Evolutionary conservation across 352 stramenopile species (phyloP).

Genomic region (Nannochloropsis limnetica): DNA sequence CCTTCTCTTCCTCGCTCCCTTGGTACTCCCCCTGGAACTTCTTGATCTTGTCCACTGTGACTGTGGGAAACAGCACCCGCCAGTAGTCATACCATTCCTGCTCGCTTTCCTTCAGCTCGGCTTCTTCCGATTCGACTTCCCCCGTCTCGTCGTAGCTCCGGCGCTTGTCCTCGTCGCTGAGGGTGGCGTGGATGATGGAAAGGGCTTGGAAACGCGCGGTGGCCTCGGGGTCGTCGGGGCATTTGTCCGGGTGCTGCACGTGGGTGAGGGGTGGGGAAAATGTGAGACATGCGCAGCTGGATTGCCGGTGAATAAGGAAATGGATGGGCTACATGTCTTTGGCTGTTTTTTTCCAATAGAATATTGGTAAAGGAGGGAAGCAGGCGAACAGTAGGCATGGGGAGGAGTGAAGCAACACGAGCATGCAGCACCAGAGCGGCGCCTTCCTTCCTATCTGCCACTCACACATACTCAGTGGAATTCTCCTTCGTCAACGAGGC

Average conservation of each 20-base stretch:
- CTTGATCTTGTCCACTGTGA: slow-evolving; percentile 67
- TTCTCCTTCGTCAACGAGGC: neutral
- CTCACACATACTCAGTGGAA: neutral
- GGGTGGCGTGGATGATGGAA: slow-evolving; percentile 69
- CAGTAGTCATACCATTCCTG: slow-evolving; percentile 68
- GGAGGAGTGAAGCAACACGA: neutral
- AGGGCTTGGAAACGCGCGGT: slow-evolving; percentile 74
- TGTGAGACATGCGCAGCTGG: neutral
- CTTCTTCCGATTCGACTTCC: slow-evolving; percentile 57
- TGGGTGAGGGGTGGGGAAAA: neutral
- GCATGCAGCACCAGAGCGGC: neutral
- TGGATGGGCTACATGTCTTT: neutral
- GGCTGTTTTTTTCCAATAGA: neutral
- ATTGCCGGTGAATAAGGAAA: neutral
- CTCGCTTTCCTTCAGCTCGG: slow-evolving; percentile 49
- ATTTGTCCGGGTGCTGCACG: slow-evolving; percentile 75
- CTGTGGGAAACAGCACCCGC: slow-evolving; percentile 71
- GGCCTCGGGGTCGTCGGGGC: slow-evolving; percentile 63
- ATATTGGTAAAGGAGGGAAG: neutral
- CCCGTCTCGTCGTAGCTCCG: slow-evolving; percentile 73
- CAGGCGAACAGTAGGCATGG: neutral
- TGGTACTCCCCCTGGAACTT: slow-evolving; percentile 69
- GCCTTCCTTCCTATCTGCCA: neutral
- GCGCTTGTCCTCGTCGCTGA: slow-evolving; percentile 65
- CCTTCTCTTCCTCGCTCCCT: slow-evolving; percentile 68